Evolutionary conservation across 805 yeast genomes (phyloP).

Genomic region (Saccharomyces jurei): DNA sequence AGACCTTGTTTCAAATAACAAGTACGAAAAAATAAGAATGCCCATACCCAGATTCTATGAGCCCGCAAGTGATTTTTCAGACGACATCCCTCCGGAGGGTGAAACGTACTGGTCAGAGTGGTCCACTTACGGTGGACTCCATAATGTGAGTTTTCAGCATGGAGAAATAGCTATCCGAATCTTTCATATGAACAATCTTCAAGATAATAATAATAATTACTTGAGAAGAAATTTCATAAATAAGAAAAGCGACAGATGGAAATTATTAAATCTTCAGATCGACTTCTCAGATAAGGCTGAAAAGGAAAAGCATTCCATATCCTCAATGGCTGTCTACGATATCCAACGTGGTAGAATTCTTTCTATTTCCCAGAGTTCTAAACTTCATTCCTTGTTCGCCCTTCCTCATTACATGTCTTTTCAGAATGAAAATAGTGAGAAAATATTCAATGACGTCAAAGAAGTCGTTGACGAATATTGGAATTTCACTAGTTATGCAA

Average conservation of each 20-base stretch:
- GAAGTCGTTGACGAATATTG: slow-evolving; percentile 37
- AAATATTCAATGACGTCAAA: slow-evolving; percentile 39
- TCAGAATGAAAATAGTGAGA: slow-evolving; percentile 35
- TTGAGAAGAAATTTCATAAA: slow-evolving; percentile 17
- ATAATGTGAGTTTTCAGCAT: slow-evolving; percentile 23
- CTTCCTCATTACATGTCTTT: slow-evolving; percentile 43
- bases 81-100: slow-evolving; percentile 21
- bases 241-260: slow-evolving; percentile 32
- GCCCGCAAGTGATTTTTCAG: slow-evolving; percentile 23
- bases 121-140: slow-evolving; percentile 16
- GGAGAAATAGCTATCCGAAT: slow-evolving; percentile 23
- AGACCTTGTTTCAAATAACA: slow-evolving; percentile 15
- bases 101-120: slow-evolving; percentile 20
- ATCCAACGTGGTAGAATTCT: slow-evolving; percentile 57
- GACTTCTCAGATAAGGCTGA: slow-evolving; percentile 40
- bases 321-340: slow-evolving; percentile 56
- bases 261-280: slow-evolving; percentile 32
- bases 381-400: slow-evolving; percentile 53
- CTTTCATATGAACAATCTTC: slow-evolving; percentile 16
- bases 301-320: slow-evolving; percentile 40
- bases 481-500: slow-evolving; percentile 37
- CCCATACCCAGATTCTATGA: slow-evolving; percentile 30
- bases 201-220: slow-evolving; percentile 10
- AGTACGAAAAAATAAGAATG: slow-evolving; percentile 20
- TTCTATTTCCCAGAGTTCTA: slow-evolving; percentile 52